Evolutionary conservation across 2,329 filamentous ascomycete genomes (phyloP).

Genomic region (Ceratocystis huliohia): DNA sequence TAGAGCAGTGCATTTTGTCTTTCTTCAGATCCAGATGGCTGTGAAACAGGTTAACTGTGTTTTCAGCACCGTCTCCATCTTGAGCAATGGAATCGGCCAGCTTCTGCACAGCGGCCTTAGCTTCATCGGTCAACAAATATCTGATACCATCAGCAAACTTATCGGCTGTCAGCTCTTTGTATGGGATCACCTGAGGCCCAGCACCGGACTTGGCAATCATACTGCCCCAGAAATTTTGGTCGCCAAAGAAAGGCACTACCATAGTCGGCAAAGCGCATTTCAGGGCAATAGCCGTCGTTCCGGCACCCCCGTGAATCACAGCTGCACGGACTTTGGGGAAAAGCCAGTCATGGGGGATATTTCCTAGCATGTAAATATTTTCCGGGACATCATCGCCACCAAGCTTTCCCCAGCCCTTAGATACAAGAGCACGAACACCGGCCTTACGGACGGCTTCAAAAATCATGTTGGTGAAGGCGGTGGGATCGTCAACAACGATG

Average conservation of each 20-base stretch:
- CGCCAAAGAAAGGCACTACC: conserved; percentile 69
- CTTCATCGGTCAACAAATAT: conserved; percentile 51
- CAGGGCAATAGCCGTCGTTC: conserved; percentile 61
- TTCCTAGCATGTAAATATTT: conserved; percentile 58
- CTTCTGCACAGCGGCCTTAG: conserved; percentile 41
- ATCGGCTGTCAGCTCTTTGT: conserved; percentile 52
- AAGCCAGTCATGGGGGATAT: conserved; percentile 65
- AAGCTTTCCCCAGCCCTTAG: conserved; percentile 63
- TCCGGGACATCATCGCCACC: conserved; percentile 48
- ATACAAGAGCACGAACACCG: conserved; percentile 58
- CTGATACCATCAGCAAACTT: conserved; percentile 58
- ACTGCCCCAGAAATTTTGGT: conserved; percentile 65
- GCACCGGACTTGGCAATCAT: conserved; percentile 53
- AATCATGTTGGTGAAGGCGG: conserved; percentile 56
- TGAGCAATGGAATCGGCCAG: conserved; percentile 49
- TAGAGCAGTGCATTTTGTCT: conserved; percentile 51
- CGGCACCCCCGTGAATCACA: conserved; percentile 66
- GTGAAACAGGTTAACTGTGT: conserved; percentile 57
- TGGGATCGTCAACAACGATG: conserved; percentile 61
- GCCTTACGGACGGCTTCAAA: conserved; percentile 53
- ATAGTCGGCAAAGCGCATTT: conserved; percentile 61
- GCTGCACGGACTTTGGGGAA: conserved; percentile 55
- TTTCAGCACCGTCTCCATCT: conserved; percentile 56
- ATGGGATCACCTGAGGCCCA: conserved; percentile 54
- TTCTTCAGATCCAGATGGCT: conserved; percentile 40